Percentiles rank a stretch among this genome's conserved stretches.
Conservation (phyloP, 108 stramenopile genomes). For the Skeletonema costatum region DNA sequence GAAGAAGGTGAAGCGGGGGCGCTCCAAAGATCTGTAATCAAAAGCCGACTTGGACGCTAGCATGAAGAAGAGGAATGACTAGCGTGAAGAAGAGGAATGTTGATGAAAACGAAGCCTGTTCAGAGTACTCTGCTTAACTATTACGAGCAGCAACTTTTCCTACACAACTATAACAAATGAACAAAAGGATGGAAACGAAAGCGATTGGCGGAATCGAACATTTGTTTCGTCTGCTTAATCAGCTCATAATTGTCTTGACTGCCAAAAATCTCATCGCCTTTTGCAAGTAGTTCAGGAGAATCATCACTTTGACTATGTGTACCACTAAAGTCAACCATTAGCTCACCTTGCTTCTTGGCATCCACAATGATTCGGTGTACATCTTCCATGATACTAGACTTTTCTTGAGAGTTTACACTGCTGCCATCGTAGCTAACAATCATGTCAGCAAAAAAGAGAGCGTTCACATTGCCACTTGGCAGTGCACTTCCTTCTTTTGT, state of each 20-base stretch:
- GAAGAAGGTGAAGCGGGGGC: conserved; percentile 4
- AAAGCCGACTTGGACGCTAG: conserved; percentile 13
- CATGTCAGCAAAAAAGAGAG: conserved; percentile 22
- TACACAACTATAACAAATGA: neutral
- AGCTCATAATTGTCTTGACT: conserved; percentile 14
- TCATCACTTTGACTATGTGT: conserved; percentile 26
- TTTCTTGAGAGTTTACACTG: neutral
- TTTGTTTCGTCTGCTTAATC: neutral
- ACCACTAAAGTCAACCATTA: conserved; percentile 27
- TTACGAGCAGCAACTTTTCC: too few species aligned
- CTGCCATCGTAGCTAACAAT: conserved; percentile 27
- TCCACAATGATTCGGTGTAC: conserved; percentile 8
- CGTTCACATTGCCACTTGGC: conserved; percentile 13
- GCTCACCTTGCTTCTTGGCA: neutral
- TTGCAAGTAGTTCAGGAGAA: neutral
- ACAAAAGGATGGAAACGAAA: conserved; percentile 23
- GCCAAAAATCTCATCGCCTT: conserved; percentile 22
- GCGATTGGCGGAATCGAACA: conserved; percentile 16
- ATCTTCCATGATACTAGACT: conserved; percentile 7
- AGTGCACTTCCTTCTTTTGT: neutral
- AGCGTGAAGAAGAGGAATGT: too few species aligned
- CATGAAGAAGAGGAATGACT: too few species aligned
- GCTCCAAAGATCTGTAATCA: conserved; percentile 7
- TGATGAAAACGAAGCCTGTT: too few species aligned
- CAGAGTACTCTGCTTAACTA: too few species aligned